Base-by-base conservation (phyloP, 805 yeast genomes). In the Ogataea pilisensis region DNA sequence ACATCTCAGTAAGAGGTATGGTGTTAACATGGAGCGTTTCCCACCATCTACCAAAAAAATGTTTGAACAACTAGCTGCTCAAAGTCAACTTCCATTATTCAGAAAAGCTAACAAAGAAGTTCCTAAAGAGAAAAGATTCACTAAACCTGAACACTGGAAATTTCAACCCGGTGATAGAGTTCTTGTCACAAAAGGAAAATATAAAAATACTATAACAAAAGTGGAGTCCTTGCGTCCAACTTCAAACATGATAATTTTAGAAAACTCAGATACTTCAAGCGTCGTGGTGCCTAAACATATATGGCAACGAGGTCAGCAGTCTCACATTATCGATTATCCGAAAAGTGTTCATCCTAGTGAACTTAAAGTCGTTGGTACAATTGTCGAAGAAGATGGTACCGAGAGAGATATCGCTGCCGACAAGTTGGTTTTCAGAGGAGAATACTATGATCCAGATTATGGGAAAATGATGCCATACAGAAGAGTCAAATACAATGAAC, bases 121-220 rank as follows among this genome's bases (percentile, higher is more conserved):
- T 14, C 61, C 62, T 3, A 59, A 58, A 32, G 55, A 58, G 12
- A 58, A 62, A 32, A 47, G 57, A 39, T 58, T 46, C 45, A 72
- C 72, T 50, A 65, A 68, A 13, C 66, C 75, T 26, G 68, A 69
- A 44, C 73, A 82, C 34, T 73, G 84, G 69, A 80, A 77, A 35
- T 79, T 77, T 48, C 68, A 80, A 34, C 78, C 77, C 18, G 95
- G 95, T 17, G 96, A 87, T 63, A 69, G 82, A 45, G 95, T 85
- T 2, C 75, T 87, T 57, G 70, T 88, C 20, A 68, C 78, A 21
- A 73, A 72, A 38, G 97, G 97, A 16, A 70, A 73, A 35, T 73
- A 76, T 54, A 78, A 77, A 54, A 95, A 96, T n/a, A 79, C 76
- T 21, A 72, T 89, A 12, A 80, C 91, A 8, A 76, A 76, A 41